A percentile compares a stretch with the other conserved stretches of the same genome.
These are phyloP conservation scores for Leptographium wingfieldii DNA, from an alignment of 2,329 filamentous ascomycete species.

Conservation along the genomic window DNA sequence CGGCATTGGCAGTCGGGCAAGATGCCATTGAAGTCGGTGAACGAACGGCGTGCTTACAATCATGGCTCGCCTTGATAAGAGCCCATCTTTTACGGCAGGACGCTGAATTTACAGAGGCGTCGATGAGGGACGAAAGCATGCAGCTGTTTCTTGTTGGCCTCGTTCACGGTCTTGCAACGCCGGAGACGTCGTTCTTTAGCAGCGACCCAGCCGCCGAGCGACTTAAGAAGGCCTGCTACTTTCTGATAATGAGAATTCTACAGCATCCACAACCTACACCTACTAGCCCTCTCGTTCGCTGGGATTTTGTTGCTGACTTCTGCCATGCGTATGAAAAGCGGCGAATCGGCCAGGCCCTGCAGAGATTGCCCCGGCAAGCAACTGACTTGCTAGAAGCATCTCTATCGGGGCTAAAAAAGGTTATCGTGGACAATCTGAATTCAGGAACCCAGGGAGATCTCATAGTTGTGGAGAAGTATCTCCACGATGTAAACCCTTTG, in stretches of 20 bases:
- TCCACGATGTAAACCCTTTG: slow-evolving; percentile 50
- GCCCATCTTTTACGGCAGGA: slow-evolving; percentile 49
- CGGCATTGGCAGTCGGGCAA: slow-evolving; percentile 48
- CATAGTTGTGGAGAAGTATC: slow-evolving; percentile 36
- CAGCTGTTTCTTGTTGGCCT: slow-evolving; percentile 54
- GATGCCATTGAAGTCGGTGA: slow-evolving; percentile 53
- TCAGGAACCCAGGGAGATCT: slow-evolving; percentile 43
- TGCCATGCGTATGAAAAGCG: slow-evolving; percentile 55
- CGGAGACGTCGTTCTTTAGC: slow-evolving; percentile 20
- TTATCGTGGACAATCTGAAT: slow-evolving; percentile 50
- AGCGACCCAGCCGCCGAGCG: slow-evolving; percentile 23
- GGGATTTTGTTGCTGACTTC: slow-evolving; percentile 57
- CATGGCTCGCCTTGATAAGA: slow-evolving; percentile 59
- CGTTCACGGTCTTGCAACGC: slow-evolving; percentile 38
- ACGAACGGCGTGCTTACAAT: slow-evolving; percentile 65
- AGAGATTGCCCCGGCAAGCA: slow-evolving; percentile 38
- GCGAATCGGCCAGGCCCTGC: slow-evolving; percentile 37
- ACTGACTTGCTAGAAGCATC: slow-evolving; percentile 37
- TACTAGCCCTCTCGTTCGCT: slow-evolving; percentile 36
- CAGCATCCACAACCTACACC: slow-evolving; percentile 18
- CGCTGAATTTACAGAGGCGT: slow-evolving; percentile 37
- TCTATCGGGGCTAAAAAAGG: slow-evolving; percentile 47
- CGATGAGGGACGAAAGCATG: slow-evolving; percentile 45
- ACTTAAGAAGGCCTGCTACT: slow-evolving; percentile 52
- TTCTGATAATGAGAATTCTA: slow-evolving; percentile 44